A percentile compares a stretch with the other conserved stretches of the same genome.
Conservation (phyloP, 2,329 filamentous ascomycete genomes). For the Leptographium radiaticola region DNA sequence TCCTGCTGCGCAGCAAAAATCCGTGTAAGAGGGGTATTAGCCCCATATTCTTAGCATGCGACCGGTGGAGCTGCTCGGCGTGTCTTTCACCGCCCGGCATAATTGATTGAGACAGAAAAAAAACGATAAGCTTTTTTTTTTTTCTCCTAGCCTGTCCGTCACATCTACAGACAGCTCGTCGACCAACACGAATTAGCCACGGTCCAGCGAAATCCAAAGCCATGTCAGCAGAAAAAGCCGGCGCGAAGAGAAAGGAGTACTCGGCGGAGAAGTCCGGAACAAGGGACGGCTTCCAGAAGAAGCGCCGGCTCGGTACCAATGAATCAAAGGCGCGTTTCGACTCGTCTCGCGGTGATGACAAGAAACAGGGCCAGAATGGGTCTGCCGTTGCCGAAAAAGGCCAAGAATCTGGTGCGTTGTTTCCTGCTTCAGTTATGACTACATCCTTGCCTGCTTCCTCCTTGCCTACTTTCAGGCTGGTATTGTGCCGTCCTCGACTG, state of each 20-base stretch:
- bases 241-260: constrained; percentile 45
- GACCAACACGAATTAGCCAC: background rate
- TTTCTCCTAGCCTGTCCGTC: background rate
- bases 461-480: background rate
- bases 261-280: constrained; percentile 28
- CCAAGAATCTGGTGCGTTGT: background rate
- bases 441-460: background rate
- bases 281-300: constrained; percentile 35
- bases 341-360: background rate
- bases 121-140: constrained; percentile 6
- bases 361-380: background rate
- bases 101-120: constrained; percentile 5
- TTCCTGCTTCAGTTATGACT: background rate
- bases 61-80: background rate
- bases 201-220: constrained; percentile 4
- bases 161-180: background rate
- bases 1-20: background rate
- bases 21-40: constrained; percentile 1
- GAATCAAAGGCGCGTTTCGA: constrained; percentile 17
- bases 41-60: background rate
- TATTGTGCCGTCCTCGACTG: background rate
- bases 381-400: background rate
- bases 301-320: constrained; percentile 31
- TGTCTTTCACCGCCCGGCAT: constrained; percentile 22
- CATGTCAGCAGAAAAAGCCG: constrained; percentile 38